A percentile compares a stretch with the other conserved stretches of the same genome.
Conservation (phyloP, 495 filamentous ascomycete genomes). For the Penicillium lagena region DNA sequence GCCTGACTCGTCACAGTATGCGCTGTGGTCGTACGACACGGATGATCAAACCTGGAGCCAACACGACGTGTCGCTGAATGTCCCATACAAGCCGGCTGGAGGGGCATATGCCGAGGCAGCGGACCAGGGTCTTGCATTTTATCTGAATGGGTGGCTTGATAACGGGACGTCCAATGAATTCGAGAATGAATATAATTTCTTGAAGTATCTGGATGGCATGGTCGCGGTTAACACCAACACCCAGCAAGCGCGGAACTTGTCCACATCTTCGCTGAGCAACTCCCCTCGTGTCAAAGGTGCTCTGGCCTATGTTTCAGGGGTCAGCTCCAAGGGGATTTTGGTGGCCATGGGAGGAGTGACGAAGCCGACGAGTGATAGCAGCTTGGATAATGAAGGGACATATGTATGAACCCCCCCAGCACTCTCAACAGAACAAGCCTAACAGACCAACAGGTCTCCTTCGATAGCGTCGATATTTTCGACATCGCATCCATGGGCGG, state of each 20-base stretch:
- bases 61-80: slow-evolving; percentile 22
- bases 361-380: slow-evolving; percentile 7
- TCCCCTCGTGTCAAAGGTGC: slow-evolving; percentile 20
- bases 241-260: slow-evolving; percentile 27
- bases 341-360: slow-evolving; percentile 32
- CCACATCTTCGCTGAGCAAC: slow-evolving; percentile 18
- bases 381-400: slow-evolving; percentile 5
- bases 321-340: slow-evolving; percentile 29
- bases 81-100: slow-evolving; percentile 22
- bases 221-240: slow-evolving; percentile 26
- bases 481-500: slow-evolving; percentile 27
- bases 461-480: slow-evolving; percentile 27
- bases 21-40: slow-evolving; percentile 20
- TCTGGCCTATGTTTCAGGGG: slow-evolving; percentile 21
- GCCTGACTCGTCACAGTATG: slow-evolving; percentile 15
- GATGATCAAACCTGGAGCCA: slow-evolving; percentile 21
- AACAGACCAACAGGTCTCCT: slow-evolving; percentile 9
- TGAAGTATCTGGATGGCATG: slow-evolving; percentile 25
- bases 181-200: slow-evolving; percentile 1
- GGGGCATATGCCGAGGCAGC: slow-evolving; percentile 29
- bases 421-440: background rate
- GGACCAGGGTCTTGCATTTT: slow-evolving; percentile 31
- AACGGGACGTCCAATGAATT: slow-evolving; percentile 18
- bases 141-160: slow-evolving; percentile 35
- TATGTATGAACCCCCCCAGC: slow-evolving; percentile 6